Evolutionary conservation across 192 early-diverging fungal genomes (phyloP).

Genomic region (Bifiguratus adelaidae): DNA sequence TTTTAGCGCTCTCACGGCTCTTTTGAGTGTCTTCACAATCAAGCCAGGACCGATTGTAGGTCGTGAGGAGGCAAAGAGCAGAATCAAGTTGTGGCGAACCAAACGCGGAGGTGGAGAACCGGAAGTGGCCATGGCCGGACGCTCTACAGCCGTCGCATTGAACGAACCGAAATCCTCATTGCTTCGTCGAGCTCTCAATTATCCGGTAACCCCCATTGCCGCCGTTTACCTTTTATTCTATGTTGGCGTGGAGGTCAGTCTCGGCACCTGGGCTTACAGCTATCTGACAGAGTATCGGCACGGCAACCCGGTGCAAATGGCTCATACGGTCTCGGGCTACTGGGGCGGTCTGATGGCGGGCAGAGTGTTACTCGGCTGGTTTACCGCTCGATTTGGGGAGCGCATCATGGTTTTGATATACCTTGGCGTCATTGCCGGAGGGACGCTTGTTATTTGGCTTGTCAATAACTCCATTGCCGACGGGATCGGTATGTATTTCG

Average conservation of each 20-base stretch:
- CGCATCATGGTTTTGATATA: neutral
- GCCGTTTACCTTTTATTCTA: neutral
- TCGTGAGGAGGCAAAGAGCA: too few species aligned
- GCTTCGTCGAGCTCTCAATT: too few species aligned
- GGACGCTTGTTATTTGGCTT: neutral
- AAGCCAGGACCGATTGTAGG: constrained; percentile 3
- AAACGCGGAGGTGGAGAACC: too few species aligned
- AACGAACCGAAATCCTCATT: too few species aligned
- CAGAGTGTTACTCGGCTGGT: neutral
- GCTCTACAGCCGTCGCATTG: neutral
- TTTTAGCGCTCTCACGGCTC: constrained; percentile 5
- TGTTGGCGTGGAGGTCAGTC: neutral
- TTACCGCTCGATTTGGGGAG: neutral
- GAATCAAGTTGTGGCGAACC: too few species aligned
- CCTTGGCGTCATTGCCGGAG: neutral
- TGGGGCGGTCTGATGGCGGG: neutral
- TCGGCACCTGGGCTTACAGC: neutral
- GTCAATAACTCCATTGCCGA: neutral
- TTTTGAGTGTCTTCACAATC: constrained; percentile 8
- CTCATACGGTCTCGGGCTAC: neutral
- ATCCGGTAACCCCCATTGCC: too few species aligned
- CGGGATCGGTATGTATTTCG: neutral
- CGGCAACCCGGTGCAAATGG: neutral
- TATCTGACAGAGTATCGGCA: neutral
- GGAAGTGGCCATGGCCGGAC: too few species aligned